Evolutionary conservation across 257 asterid species (phyloP).

Genomic region (Solanum neorickii): DNA sequence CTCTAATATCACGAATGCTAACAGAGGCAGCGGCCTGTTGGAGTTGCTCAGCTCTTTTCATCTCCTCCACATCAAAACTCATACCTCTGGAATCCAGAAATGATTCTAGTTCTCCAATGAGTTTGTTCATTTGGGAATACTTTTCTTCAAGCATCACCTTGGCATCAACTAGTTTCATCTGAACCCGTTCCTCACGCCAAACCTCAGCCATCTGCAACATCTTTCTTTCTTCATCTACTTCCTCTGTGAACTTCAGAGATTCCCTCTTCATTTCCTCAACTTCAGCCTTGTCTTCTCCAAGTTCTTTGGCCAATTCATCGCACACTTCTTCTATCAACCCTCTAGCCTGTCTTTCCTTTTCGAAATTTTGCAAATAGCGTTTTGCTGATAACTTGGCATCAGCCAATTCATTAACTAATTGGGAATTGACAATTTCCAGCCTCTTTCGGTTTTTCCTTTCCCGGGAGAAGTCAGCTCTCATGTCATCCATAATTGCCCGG

Average conservation of each 20-base stretch:
- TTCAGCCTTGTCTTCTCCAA: conserved; percentile 53
- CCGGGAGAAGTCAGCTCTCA: conserved; percentile 40
- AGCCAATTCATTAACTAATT: conserved; percentile 44
- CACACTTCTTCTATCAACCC: conserved; percentile 65
- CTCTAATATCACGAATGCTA: conserved; percentile 40
- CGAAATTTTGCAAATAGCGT: conserved; percentile 42
- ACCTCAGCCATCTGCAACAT: conserved; percentile 76
- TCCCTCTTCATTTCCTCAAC: conserved; percentile 51
- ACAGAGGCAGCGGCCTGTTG: conserved; percentile 31
- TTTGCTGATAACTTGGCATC: conserved; percentile 41
- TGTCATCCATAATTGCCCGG: conserved; percentile 39
- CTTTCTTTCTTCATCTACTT: conserved; percentile 66
- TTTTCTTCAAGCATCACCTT: conserved; percentile 62
- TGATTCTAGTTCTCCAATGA: conserved; percentile 37
- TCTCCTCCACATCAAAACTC: conserved; percentile 25
- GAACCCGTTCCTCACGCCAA: conserved; percentile 78
- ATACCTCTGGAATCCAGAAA: conserved; percentile 19
- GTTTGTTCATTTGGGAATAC: conserved; percentile 37
- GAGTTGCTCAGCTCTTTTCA: conserved; percentile 41
- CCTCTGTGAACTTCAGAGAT: conserved; percentile 38
- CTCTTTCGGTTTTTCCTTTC: conserved; percentile 51
- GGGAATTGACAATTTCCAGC: conserved; percentile 41
- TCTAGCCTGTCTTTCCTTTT: conserved; percentile 54
- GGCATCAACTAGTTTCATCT: conserved; percentile 63
- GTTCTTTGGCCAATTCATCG: conserved; percentile 62